Conservation (phyloP, 2,329 filamentous ascomycete species). For the Cytospora leucostoma region DNA sequence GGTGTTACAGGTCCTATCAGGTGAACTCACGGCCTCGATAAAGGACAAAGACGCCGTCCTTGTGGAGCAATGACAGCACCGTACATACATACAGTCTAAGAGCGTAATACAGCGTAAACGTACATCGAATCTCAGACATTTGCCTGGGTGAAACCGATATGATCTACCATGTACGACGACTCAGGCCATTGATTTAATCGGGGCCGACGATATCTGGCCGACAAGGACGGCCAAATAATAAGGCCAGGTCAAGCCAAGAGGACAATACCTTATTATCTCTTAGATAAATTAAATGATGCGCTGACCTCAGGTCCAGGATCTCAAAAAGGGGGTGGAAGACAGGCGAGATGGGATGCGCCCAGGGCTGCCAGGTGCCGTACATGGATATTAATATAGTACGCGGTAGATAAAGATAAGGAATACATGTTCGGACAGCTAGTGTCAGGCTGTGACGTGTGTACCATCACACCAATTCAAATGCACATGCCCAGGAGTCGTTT, state of each 20-base stretch:
- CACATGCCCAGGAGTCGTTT: background rate
- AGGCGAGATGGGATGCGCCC: too few relatives aligned
- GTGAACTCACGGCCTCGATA: slow-evolving; percentile 6
- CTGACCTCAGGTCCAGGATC: background rate
- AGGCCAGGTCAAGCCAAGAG: background rate
- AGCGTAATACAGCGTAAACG: background rate
- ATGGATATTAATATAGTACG: too few relatives aligned
- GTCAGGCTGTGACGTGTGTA: background rate
- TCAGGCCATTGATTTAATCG: background rate
- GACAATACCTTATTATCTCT: background rate
- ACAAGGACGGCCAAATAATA: background rate
- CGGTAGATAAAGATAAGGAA: background rate
- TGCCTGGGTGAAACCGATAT: background rate
- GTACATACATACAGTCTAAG: slow-evolving; percentile 1
- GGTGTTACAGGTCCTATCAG: slow-evolving; percentile 7
- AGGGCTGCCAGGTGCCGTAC: too few relatives aligned
- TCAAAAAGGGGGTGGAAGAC: background rate
- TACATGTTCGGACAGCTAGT: background rate
- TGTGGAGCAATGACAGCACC: slow-evolving; percentile 27
- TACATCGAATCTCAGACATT: background rate
- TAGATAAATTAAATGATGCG: too few relatives aligned
- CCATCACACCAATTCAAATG: background rate
- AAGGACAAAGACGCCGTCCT: slow-evolving; percentile 16
- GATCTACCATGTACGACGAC: background rate
- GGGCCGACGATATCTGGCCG: background rate